phyloP scores from a whole-genome alignment of 116 monocot species.

The Zostera marina region DNA sequence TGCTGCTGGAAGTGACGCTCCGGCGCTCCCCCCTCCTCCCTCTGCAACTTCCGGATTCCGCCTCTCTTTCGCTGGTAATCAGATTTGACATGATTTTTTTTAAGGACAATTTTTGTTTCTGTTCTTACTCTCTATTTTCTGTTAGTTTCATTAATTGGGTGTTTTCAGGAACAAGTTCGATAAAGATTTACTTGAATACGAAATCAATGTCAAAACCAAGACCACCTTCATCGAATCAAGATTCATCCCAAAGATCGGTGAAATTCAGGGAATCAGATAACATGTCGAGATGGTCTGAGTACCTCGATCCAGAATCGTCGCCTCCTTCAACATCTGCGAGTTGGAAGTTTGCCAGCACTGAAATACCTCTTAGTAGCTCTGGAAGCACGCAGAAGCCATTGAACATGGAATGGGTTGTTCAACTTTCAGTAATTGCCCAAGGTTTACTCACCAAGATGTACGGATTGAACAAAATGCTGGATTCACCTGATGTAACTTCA shows the following conservation, averaged over 20 bases:
- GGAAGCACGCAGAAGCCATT: conserved; percentile 29
- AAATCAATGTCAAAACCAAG: conserved; percentile 33
- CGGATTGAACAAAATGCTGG: conserved; percentile 42
- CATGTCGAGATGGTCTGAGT: conserved; percentile 74
- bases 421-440: conserved; percentile 64
- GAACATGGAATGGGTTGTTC: conserved; percentile 81
- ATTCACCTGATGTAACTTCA: conserved; percentile 49
- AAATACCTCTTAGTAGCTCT: conserved; percentile 17
- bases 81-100: too few relatives aligned
- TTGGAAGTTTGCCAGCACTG: conserved; percentile 35
- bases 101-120: too few relatives aligned
- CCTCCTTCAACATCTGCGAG: conserved; percentile 33
- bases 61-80: too few relatives aligned
- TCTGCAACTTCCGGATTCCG: too few relatives aligned
- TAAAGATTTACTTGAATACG: not conserved
- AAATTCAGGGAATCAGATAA: conserved; percentile 56
- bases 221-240: conserved; percentile 28
- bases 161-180: too few relatives aligned
- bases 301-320: conserved; percentile 40
- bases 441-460: conserved; percentile 82
- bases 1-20: too few relatives aligned
- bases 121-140: too few relatives aligned
- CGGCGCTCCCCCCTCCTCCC: too few relatives aligned
- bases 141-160: too few relatives aligned
- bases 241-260: conserved; percentile 33